These are phyloP conservation scores for Nematocida parisii DNA, from an alignment of 371 early-diverging fungal genomes.

Conservation along the genomic window DNA sequence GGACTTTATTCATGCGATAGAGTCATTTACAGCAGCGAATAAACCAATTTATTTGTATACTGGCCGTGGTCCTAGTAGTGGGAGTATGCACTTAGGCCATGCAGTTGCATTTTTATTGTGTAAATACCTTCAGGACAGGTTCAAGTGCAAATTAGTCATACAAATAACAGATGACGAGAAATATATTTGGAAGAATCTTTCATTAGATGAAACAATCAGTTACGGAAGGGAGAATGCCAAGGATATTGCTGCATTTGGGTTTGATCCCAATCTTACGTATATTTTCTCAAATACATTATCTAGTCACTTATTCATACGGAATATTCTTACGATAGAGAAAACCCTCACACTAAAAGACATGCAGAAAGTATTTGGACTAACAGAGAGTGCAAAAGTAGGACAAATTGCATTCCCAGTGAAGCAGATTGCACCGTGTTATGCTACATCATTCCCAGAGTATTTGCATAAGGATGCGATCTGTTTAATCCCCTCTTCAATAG, in stretches of 20 bases:
- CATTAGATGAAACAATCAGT: conserved; percentile 78
- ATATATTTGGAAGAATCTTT: conserved; percentile 85
- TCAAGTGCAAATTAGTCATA: conserved; percentile 89
- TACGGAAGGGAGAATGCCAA: conserved; percentile 82
- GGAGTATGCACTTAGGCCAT: conserved; percentile 95
- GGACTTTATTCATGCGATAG: conserved; percentile 83
- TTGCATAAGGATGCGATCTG: conserved; percentile 78
- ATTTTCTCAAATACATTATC: conserved; percentile 90
- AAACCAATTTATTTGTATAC: conserved; percentile 97
- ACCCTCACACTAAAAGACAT: conserved; percentile 67
- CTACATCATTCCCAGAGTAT: conserved; percentile 62
- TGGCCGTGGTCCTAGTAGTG: conserved; percentile 94
- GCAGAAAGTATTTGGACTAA: conserved; percentile 68
- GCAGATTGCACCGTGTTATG: conserved; percentile 69
- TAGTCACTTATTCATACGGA: conserved; percentile 74
- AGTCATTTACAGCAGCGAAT: conserved; percentile 75
- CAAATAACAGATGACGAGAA: conserved; percentile 99
- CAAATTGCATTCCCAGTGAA: conserved; percentile 66
- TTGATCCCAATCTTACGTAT: conserved; percentile 92
- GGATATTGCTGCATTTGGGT: conserved; percentile 95
- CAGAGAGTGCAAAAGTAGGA: conserved; percentile 60
- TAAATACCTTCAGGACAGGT: conserved; percentile 91
- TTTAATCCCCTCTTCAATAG: conserved; percentile 95
- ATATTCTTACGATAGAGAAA: conserved; percentile 62
- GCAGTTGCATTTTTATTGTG: conserved; percentile 95